Evolutionary conservation across 345 rosid genomes (phyloP), one percentile per base, ranked within the genome.

Genomic region (Jatropha curcas): DNA sequence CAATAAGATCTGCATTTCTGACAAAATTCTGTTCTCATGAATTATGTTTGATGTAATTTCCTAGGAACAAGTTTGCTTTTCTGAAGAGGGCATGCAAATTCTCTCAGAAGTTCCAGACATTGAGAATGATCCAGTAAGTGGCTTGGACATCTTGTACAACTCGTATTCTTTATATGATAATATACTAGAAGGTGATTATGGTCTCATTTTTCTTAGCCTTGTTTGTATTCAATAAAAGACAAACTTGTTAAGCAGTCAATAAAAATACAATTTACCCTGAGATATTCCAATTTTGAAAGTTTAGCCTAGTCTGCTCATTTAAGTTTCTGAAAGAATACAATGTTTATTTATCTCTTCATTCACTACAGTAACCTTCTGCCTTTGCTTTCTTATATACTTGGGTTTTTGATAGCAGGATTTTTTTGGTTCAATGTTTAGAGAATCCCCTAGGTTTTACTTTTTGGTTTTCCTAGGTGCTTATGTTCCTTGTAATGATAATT

Each of bases 121-220:
- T 33, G 79, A 76, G 71, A 73, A 71, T 66, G 74, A 76, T 66
- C 81, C 31, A 82, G 97, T 92, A 88, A 71, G 51, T 60, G 25
- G 35, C 31, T 37, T 5, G 46, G 43, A 31, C 69, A 30, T 46
- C 16, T 14, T 69, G 25, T 45, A 4, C 14, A 5, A 24, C 12
- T 62, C 27, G 41, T 41, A 68, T 30, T 73, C 46, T n/a, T 72
- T 51, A 24, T 46, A 43, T 53, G 4, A 28, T 67, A 31, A 17
- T 2, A 28, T 58, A 30, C 61, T 51, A 14, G 27, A 50, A 35
- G 22, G 34, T 60, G 27, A 33, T 74, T 65, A 17, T 20, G 31
- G 28, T 50, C 55, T 45, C 17, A 48, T 48, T 60, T n/a, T 56
- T 51, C 66, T 52, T 56, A 24, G 46, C n/a, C 35, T 60, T 41